Evolutionary conservation across 768 basidiomycete genomes (phyloP).

Genomic region (Mycena galericulata): DNA sequence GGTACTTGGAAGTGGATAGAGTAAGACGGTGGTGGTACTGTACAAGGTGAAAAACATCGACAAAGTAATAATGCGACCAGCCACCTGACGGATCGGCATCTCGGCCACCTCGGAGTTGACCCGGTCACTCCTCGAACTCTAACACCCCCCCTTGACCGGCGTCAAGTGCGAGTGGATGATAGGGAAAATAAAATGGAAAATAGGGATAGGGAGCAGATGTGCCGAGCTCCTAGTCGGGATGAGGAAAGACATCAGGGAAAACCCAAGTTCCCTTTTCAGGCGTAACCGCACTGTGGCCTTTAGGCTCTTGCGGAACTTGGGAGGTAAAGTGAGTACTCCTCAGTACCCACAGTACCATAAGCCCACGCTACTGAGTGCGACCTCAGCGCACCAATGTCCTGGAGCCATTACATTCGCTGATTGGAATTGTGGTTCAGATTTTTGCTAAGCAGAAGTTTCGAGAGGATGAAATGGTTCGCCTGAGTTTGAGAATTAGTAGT

Average conservation of each 20-base stretch:
- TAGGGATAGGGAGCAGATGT: constrained; percentile 12
- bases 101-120: constrained; percentile 16
- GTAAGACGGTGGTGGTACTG: not conserved
- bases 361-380: constrained; percentile 13
- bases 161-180: not conserved
- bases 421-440: constrained; percentile 1
- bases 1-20: not conserved
- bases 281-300: constrained; percentile 19
- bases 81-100: constrained; percentile 11
- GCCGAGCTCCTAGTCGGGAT: constrained; percentile 3
- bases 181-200: not conserved
- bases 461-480: not conserved
- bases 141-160: constrained; percentile 14
- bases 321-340: constrained; percentile 12
- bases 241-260: constrained; percentile 20
- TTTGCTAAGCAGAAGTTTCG: not conserved
- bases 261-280: constrained; percentile 13
- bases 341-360: not conserved
- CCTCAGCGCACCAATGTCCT: constrained; percentile 14
- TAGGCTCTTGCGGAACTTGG: constrained; percentile 10
- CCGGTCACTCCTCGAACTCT: constrained; percentile 11
- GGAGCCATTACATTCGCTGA: constrained; percentile 14
- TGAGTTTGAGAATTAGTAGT: not conserved
- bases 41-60: not conserved
- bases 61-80: not conserved